phyloP scores from a whole-genome alignment of 495 filamentous ascomycete species.

The Polyplosphaeria fusca region DNA sequence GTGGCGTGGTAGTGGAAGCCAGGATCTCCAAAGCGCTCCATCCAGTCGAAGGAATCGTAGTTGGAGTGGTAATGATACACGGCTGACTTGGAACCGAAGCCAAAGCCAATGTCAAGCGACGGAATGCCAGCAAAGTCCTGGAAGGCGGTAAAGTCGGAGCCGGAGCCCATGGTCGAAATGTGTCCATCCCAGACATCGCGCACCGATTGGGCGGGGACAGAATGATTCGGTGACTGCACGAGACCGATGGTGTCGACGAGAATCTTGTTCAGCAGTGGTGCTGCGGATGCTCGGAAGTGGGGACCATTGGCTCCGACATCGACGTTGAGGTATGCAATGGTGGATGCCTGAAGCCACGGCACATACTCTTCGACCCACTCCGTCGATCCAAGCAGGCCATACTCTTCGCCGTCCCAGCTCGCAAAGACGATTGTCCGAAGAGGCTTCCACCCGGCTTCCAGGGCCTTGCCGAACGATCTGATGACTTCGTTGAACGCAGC shows the following conservation, averaged over 20 bases:
- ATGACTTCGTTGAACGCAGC: slow-evolving; percentile 46
- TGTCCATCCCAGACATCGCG: slow-evolving; percentile 56
- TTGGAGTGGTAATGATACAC: slow-evolving; percentile 79
- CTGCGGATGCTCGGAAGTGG: slow-evolving; percentile 56
- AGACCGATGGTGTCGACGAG: slow-evolving; percentile 61
- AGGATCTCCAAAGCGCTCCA: slow-evolving; percentile 65
- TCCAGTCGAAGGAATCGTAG: slow-evolving; percentile 74
- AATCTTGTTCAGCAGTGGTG: slow-evolving; percentile 75
- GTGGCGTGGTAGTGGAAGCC: slow-evolving; percentile 61
- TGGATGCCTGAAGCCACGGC: slow-evolving; percentile 62
- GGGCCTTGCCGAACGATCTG: slow-evolving; percentile 37
- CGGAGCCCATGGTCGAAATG: slow-evolving; percentile 67
- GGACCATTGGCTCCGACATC: slow-evolving; percentile 60
- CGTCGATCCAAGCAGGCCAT: slow-evolving; percentile 65
- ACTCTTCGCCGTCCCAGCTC: slow-evolving; percentile 76
- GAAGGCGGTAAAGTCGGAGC: slow-evolving; percentile 73
- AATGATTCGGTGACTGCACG: slow-evolving; percentile 76
- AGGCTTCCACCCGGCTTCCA: slow-evolving; percentile 43
- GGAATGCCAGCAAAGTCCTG: slow-evolving; percentile 70
- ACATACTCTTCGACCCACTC: slow-evolving; percentile 82
- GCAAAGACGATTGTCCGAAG: slow-evolving; percentile 63
- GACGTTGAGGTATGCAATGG: slow-evolving; percentile 68
- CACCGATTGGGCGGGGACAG: slow-evolving; percentile 62
- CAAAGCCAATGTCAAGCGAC: slow-evolving; percentile 61
- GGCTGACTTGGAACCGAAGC: slow-evolving; percentile 43